Base-by-base conservation (phyloP, 768 basidiomycete species). In the Mrakia blollopis region DNA sequence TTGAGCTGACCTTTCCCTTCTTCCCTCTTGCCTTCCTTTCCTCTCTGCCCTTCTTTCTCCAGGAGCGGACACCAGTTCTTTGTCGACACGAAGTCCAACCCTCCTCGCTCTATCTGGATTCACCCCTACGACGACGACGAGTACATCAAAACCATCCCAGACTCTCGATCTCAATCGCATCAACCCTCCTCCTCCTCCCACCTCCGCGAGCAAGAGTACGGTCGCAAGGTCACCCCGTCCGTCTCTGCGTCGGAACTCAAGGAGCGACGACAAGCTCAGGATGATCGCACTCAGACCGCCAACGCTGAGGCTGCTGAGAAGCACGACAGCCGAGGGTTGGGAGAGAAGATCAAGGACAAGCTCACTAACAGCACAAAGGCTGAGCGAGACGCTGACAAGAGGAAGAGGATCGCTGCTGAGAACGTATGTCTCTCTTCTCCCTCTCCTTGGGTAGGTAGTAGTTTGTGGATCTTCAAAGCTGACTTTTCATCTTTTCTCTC, bases 41-140 rank as follows among this genome's bases (percentile, higher is more conserved):
- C 3, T 35, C 23, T 10, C n/a, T n/a, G 16, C 68, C 39, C 52
- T 10, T 28, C 16, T 25, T 25, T 23, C 28, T 18, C 21, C 37
- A 73, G 72, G 47, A 60, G 67, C 25, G 57, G 86, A 0, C 87
- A 85, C 74, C 81, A 83, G 0, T 90, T 87, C 83, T 90, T 87
- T 83, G 89, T 91, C 25, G 89, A 92, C 78, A 91, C 90, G 0
- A 85, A 83, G 76, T n/a, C 88, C 0, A 84, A 82, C 11, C 91
- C 91, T 11, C 88, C 89, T 0, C 87, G 91, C 0, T 86, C 88
- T 0, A 91, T 88, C 80, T 92, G 91, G 91, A 85, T 86, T 1
- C 90, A 92, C 80, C 91, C 91, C 1, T 88, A 88, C 76, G 89
- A 91, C 75, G 90, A 91, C 81, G 87, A 89, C 65, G 85, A 88